phyloP scores from a whole-genome alignment of 2,329 filamentous ascomycete species.

The Penicillium capsulatum region DNA sequence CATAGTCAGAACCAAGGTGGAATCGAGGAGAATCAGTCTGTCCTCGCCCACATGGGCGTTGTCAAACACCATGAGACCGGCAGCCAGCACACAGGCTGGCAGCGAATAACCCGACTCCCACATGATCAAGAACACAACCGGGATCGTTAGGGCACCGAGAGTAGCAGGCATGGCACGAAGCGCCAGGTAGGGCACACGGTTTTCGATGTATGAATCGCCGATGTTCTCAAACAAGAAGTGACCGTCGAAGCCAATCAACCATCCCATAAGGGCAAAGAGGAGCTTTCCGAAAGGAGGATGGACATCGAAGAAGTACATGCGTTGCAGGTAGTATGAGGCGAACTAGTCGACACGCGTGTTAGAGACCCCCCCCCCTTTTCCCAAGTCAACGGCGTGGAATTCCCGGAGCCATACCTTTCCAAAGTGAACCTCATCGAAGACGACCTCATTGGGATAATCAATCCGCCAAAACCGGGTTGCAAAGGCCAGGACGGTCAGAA shows the following conservation, averaged over 20 bases:
- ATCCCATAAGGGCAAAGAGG: conserved; percentile 92
- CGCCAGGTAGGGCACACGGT: conserved; percentile 95
- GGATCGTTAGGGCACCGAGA: conserved; percentile 85
- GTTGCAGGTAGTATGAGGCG: conserved; percentile 76
- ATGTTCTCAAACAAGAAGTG: conserved; percentile 99
- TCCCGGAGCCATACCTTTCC: conserved; percentile 71
- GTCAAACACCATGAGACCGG: conserved; percentile 85
- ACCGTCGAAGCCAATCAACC: conserved; percentile 95
- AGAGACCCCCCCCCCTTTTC: conserved; percentile 10
- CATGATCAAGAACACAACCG: conserved; percentile 96
- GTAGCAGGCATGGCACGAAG: conserved; percentile 90
- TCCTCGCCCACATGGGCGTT: conserved; percentile 98
- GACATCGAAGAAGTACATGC: conserved; percentile 99
- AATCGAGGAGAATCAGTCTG: conserved; percentile 87
- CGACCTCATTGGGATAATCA: conserved; percentile 89
- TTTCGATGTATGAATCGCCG: conserved; percentile 93
- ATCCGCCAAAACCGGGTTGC: conserved; percentile 94
- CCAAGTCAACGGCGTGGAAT: background rate
- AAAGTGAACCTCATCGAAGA: conserved; percentile 99
- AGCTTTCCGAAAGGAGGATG: conserved; percentile 98
- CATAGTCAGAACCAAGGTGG: conserved; percentile 92
- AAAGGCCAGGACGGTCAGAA: conserved; percentile 82
- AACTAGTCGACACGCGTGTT: conserved; percentile 35
- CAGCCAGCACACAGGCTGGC: conserved; percentile 81
- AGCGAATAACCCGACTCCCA: conserved; percentile 99